Evolutionary conservation across 1,284 basidiomycete genomes (phyloP), one percentile per base, ranked within the genome.

Genomic region (Ganoderma boninense): DNA sequence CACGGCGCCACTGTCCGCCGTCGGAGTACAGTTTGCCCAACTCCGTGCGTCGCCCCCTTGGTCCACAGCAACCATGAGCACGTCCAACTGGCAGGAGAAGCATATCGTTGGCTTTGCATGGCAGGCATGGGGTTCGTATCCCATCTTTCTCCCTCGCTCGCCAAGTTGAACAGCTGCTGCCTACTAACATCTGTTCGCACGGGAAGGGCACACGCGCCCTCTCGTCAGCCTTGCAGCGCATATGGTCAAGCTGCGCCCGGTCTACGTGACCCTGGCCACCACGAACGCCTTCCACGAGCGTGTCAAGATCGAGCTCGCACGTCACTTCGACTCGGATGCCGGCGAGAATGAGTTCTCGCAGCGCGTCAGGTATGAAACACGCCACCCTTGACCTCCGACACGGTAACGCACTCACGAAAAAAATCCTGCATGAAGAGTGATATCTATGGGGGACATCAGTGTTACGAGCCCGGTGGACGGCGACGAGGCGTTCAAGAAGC

Each of bases 351-450:
- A 57, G 29, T 57, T 35, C 32, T 29, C 16, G 54, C 16, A 35
- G 29, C 54, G 20, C 2, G 3, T 57, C 11, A 57, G 54, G 54
- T 5, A 18, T 7, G 29, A 18, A 35, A 11, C 54, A 32, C 29
- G 6, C 46, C 10, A 2, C 1, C 46, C 38, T 40, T 5, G 38
- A 40, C 38, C 7, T 40, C 8, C 4, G 38, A 40, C 38, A 11
- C 18, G 16, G 32, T 35, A 18, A 32, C 16, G 54, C 54, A 8
- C 10, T 20, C 6, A 57, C 6, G 3, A 29, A 35, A 18, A 18
- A 1, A 35, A 32, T 4, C 54, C 4, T 10, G 1, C n/a, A 40
- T 62, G 5, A 26, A 69, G 77, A 63, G 71, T 78, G 6, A 52
- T 69, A n/a, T 42, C 49, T 2, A 4, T 62, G 0, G 64, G 60